Evolutionary conservation across 2,329 filamentous ascomycete genomes (phyloP), one percentile per base, ranked within the genome.

Genomic region (Didymella lethalis): DNA sequence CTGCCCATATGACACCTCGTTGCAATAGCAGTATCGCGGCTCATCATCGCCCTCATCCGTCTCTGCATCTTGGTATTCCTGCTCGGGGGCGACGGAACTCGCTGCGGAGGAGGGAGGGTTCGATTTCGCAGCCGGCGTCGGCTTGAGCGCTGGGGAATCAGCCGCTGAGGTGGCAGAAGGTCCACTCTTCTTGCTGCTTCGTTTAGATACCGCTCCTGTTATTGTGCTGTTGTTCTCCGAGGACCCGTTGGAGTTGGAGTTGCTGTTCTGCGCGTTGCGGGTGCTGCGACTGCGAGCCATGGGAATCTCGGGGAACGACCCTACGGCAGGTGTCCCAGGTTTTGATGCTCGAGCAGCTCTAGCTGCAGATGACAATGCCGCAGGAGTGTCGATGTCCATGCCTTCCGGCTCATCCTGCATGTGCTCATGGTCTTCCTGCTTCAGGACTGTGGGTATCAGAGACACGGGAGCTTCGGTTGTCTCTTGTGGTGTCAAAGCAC

Each of bases 21-120:
- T 85, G 69, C 87, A 89, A 64, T 86, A 87, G 75, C 87, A 89
- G 70, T 89, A 89, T 40, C 85, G 83, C 61, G 85, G 85, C 61
- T 86, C 85, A 31, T 73, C 77, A 25, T 68, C 76, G 48, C 77
- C 76, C 32, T 79, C 79, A 16, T 78, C 77, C 12, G 73, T 67
- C 59, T 69, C 68, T 40, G 70, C 75, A 51, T 75, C 70, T 54
- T 69, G 72, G 44, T 66, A 72, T 43, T 77, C 75, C 31, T 69
- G 70, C 25, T 76, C 74, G 29, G 71, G 71, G 4, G 66, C 69
- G 18, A 72, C 60, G 2, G 73, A 74, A 55, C 69, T 74, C n/a
- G 71, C 71, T 36, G 66, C 64, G 0, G 72, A 75, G 16, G 73
- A 76, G 10, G 72, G 70, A 31, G 70, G 67, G 34, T 70, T 73